Evolutionary conservation across 1,284 basidiomycete genomes (phyloP).

Genomic region (Ganoderma leucocontextum): DNA sequence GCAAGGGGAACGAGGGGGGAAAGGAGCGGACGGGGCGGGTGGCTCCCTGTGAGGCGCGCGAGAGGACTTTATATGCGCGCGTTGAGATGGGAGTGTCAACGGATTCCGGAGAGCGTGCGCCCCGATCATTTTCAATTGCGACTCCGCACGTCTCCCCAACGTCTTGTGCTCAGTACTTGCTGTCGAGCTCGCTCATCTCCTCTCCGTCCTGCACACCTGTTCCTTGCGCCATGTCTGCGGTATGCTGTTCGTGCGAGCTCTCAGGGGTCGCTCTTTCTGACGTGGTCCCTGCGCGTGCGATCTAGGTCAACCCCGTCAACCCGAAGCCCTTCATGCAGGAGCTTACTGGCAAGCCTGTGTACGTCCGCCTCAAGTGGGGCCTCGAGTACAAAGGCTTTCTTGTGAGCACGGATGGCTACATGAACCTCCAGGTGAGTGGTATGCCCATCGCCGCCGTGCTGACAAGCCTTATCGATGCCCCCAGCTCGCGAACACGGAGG

Average conservation of each 20-base stretch:
- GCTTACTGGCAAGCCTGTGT: constrained; percentile 96
- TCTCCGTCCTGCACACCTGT: constrained; percentile 5
- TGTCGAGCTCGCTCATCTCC: background rate
- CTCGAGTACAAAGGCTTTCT: constrained; percentile 99
- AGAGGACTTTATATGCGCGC: constrained; percentile 36
- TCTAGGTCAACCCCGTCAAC: constrained; percentile 91
- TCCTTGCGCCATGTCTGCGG: constrained; percentile 59
- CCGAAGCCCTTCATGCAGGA: constrained; percentile 99
- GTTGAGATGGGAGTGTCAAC: constrained; percentile 30
- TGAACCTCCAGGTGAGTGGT: constrained; percentile 93
- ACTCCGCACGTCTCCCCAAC: constrained; percentile 61
- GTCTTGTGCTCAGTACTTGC: constrained; percentile 33
- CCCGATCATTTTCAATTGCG: constrained; percentile 48
- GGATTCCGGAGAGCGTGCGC: constrained; percentile 15
- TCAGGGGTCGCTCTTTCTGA: constrained; percentile 26
- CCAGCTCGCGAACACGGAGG: constrained; percentile 97
- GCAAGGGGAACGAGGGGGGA: constrained; percentile 13
- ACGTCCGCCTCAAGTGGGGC: constrained; percentile 98
- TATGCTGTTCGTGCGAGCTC: constrained; percentile 43
- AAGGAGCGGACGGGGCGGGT: constrained; percentile 24
- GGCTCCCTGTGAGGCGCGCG: constrained; percentile 29
- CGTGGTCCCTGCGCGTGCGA: constrained; percentile 2
- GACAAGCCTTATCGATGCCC: constrained; percentile 10
- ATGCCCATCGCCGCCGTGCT: constrained; percentile 6
- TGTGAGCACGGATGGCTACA: constrained; percentile 98